phyloP scores from a whole-genome alignment of 2,329 filamentous ascomycete genomes.

The Paraconiothyrium sp. region DNA sequence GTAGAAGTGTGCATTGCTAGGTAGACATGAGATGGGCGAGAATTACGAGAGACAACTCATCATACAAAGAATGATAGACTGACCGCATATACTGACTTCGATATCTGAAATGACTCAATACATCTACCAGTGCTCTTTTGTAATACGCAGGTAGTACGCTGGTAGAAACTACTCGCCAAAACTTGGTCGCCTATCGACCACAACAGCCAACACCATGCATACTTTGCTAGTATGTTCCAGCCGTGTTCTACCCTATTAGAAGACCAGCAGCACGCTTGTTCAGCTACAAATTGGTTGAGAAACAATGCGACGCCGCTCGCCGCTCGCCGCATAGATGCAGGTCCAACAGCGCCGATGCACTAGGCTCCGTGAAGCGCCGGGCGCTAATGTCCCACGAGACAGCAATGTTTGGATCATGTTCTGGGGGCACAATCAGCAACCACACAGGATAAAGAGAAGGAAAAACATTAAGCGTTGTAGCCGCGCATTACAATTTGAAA shows the following conservation, averaged over 20 bases:
- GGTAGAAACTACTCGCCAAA: no score
- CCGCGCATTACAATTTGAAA: no score
- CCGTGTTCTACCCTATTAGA: not conserved
- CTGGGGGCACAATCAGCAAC: not conserved
- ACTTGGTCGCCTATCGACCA: no score
- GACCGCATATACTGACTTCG: no score
- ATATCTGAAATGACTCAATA: no score
- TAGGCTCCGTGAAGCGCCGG: constrained; percentile 11
- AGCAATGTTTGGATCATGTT: not conserved
- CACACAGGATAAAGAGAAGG: not conserved
- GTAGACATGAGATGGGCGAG: constrained; percentile 40
- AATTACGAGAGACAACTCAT: no score
- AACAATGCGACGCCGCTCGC: not conserved
- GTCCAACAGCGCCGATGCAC: not conserved
- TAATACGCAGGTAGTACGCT: no score
- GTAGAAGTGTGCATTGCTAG: constrained; percentile 1
- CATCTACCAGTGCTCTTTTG: no score
- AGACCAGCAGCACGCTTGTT: not conserved
- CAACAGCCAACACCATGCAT: not conserved
- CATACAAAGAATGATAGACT: no score
- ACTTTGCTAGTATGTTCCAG: not conserved
- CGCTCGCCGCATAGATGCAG: not conserved
- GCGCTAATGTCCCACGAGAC: not conserved
- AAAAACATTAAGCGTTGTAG: not conserved
- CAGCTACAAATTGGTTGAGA: not conserved